phyloP scores from a whole-genome alignment of 1,139 yeast species.

The Scheffersomyces stambukii region DNA sequence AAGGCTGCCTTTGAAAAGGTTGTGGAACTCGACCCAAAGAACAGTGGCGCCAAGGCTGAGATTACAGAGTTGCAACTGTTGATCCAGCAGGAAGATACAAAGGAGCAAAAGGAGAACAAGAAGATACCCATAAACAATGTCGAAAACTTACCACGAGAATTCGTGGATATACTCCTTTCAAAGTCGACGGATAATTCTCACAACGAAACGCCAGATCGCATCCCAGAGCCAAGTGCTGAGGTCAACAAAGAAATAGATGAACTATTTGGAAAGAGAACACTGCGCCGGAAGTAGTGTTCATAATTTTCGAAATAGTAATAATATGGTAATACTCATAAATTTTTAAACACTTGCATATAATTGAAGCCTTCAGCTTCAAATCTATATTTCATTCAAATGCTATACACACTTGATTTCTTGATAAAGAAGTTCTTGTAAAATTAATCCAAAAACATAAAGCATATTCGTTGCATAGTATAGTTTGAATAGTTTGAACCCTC shows the following conservation, averaged over 20 bases:
- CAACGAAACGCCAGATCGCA: too few relatives aligned
- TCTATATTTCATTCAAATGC: background rate
- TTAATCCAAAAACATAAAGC: constrained; percentile 3
- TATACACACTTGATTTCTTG: too few relatives aligned
- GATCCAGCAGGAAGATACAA: constrained; percentile 5
- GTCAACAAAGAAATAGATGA: constrained; percentile 13
- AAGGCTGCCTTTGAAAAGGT: constrained; percentile 35
- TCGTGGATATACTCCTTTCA: constrained; percentile 8
- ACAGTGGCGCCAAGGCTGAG: constrained; percentile 30
- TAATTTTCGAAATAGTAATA: too few relatives aligned
- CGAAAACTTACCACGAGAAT: constrained; percentile 42
- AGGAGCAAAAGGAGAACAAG: constrained; percentile 6
- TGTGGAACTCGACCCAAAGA: constrained; percentile 41
- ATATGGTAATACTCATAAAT: too few relatives aligned
- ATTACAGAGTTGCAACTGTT: constrained; percentile 13
- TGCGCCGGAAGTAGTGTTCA: constrained; percentile 1
- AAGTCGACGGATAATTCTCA: constrained; percentile 1
- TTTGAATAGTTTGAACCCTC: too few relatives aligned
- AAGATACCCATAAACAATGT: constrained; percentile 41
- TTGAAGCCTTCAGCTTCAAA: too few relatives aligned
- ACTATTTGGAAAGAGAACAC: constrained; percentile 8
- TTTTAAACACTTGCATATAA: too few relatives aligned
- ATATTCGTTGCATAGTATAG: constrained; percentile 3
- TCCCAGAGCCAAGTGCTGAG: constrained; percentile 1
- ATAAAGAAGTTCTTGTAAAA: too few relatives aligned